Evolutionary conservation across 2,329 filamentous ascomycete species (phyloP).

Genomic region (Hypoxylon sp.): DNA sequence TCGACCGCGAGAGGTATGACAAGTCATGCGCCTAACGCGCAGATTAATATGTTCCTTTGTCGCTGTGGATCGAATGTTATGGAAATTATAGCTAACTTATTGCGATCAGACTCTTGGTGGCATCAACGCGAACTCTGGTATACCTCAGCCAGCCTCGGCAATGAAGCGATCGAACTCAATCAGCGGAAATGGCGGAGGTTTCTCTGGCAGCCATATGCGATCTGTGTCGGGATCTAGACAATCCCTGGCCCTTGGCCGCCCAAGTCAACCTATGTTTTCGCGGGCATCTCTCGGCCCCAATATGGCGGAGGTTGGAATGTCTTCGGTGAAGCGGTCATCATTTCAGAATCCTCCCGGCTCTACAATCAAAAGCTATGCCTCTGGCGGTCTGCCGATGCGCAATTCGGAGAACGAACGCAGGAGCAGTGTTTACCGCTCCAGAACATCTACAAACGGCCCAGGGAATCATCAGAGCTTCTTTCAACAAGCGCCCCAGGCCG

Average conservation of each 20-base stretch:
- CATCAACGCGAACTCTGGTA: constrained; percentile 84
- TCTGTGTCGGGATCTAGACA: constrained; percentile 87
- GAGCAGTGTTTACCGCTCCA: constrained; percentile 84
- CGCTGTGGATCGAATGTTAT: constrained; percentile 12
- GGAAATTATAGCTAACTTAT: constrained; percentile 38
- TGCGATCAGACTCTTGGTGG: constrained; percentile 82
- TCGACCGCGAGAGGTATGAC: constrained; percentile 87
- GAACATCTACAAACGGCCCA: constrained; percentile 78
- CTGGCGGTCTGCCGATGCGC: constrained; percentile 63
- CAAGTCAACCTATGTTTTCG: constrained; percentile 88
- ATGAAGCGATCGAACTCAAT: constrained; percentile 93
- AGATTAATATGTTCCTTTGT: constrained; percentile 5
- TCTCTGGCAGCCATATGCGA: constrained; percentile 80
- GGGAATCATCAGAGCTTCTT: constrained; percentile 93
- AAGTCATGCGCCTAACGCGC: constrained; percentile 25
- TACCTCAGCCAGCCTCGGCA: constrained; percentile 92
- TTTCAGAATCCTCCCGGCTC: constrained; percentile 75
- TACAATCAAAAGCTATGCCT: constrained; percentile 79
- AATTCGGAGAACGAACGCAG: constrained; percentile 72
- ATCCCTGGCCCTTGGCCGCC: constrained; percentile 86
- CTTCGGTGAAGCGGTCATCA: constrained; percentile 87
- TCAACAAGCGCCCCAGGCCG: constrained; percentile 84
- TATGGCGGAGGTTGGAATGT: constrained; percentile 82
- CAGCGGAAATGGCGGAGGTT: constrained; percentile 74
- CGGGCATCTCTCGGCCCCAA: constrained; percentile 87